Conservation (phyloP, 2,329 filamentous ascomycete genomes). For the Diaporthe amygdali region DNA sequence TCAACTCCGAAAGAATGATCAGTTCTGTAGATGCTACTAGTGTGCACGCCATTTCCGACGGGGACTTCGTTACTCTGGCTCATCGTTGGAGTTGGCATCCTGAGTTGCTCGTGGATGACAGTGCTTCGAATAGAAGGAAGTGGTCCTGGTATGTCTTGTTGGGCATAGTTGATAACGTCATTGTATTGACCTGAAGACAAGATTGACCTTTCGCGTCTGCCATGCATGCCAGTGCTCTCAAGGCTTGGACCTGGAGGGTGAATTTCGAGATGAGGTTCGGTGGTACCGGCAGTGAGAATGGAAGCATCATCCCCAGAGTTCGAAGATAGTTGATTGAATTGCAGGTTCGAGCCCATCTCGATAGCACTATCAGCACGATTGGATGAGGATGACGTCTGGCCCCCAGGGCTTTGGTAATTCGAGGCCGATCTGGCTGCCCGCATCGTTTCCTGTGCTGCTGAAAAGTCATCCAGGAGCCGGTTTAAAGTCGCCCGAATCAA, state of each 20-base stretch:
- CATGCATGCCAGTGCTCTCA: not conserved
- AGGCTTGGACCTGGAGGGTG: not conserved
- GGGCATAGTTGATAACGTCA: too few species aligned
- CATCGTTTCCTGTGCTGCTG: not conserved
- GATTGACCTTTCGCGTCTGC: not conserved
- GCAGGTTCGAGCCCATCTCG: not conserved
- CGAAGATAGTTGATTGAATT: not conserved
- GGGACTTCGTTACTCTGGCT: not conserved
- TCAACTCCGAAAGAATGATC: conserved; percentile 36
- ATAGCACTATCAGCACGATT: not conserved
- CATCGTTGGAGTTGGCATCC: not conserved
- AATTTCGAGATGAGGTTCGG: not conserved
- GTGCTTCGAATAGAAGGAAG: too few species aligned
- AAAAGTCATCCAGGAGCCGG: not conserved
- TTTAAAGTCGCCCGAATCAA: not conserved
- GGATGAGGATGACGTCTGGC: not conserved
- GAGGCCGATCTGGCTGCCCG: not conserved
- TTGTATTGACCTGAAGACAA: not conserved
- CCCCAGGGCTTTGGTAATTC: not conserved
- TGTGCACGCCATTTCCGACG: conserved; percentile 23
- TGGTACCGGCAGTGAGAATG: fast-evolving
- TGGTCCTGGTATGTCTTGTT: not conserved
- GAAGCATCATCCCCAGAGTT: not conserved
- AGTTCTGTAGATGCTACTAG: conserved; percentile 34
- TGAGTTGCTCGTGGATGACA: too few species aligned